Evolutionary conservation across 2,329 filamentous ascomycete species (phyloP).

Genomic region (Penicillium psychrosexuale): DNA sequence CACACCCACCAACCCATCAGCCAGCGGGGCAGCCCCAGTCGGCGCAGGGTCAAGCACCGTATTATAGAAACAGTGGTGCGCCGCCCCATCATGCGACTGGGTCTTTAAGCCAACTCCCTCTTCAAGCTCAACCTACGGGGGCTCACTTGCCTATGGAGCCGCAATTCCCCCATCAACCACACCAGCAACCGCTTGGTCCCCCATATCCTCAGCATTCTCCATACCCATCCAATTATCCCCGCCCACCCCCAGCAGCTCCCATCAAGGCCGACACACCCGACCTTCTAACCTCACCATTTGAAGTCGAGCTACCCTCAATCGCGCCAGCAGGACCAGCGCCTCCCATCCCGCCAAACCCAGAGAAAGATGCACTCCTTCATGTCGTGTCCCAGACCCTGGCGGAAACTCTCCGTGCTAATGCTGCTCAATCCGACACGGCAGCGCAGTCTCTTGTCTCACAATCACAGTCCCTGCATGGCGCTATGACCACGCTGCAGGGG

Average conservation of each 20-base stretch:
- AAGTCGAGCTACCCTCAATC: constrained; percentile 54
- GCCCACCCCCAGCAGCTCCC: constrained; percentile 25
- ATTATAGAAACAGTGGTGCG: constrained; percentile 5
- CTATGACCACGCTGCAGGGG: constrained; percentile 66
- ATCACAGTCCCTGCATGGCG: constrained; percentile 68
- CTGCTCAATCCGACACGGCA: constrained; percentile 69
- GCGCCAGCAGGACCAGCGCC: constrained; percentile 58
- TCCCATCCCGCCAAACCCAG: constrained; percentile 89
- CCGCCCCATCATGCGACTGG: background rate
- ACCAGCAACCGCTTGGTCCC: constrained; percentile 22
- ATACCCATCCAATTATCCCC: constrained; percentile 24
- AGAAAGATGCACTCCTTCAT: constrained; percentile 81
- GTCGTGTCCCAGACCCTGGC: constrained; percentile 71
- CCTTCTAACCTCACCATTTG: constrained; percentile 62
- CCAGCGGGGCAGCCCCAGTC: constrained; percentile 1
- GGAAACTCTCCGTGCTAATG: constrained; percentile 64
- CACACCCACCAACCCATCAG: constrained; percentile 1
- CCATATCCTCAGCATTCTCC: constrained; percentile 34
- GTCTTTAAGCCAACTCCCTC: background rate
- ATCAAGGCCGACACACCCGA: constrained; percentile 46
- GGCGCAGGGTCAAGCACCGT: background rate
- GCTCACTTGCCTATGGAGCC: constrained; percentile 18
- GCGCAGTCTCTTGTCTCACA: constrained; percentile 76
- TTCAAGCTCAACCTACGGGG: constrained; percentile 2
- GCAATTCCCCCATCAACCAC: constrained; percentile 23